Evolutionary conservation across 169 alveolate genomes (phyloP).

Genomic region (Amoebophrya sp.): DNA sequence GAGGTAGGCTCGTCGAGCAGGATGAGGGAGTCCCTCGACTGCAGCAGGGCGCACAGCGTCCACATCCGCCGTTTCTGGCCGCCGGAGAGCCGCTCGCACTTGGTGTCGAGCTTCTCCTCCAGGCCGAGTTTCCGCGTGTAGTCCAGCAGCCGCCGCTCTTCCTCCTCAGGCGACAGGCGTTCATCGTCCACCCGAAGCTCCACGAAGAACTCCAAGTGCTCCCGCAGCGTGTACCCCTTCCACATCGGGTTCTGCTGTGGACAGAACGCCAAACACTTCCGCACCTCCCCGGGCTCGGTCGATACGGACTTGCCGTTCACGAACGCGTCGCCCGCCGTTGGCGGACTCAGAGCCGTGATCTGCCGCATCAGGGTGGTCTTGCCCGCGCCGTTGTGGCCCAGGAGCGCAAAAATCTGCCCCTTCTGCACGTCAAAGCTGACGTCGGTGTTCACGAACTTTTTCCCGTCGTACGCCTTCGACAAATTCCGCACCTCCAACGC

Average conservation of each 20-base stretch:
- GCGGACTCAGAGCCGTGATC: constrained; percentile 46
- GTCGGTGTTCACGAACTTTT: background rate
- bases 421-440: background rate
- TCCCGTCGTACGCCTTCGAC: background rate
- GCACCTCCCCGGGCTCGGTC: background rate
- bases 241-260: constrained; percentile 3
- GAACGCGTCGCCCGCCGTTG: constrained; percentile 46
- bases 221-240: background rate
- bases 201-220: background rate
- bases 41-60: background rate
- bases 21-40: background rate
- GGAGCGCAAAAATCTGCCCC: constrained; percentile 44
- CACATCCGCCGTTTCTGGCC: background rate
- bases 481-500: background rate
- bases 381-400: constrained; percentile 84
- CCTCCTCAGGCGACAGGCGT: too few species aligned
- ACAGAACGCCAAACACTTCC: background rate
- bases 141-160: too few species aligned
- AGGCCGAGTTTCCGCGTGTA: background rate
- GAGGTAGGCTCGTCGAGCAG: constrained; percentile 75
- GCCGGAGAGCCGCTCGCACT: background rate
- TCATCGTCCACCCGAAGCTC: too few species aligned
- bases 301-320: constrained; percentile 22
- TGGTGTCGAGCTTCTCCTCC: background rate
- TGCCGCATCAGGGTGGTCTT: constrained; percentile 62